Percentiles rank a stretch among this genome's conserved stretches.
phyloP scores from a whole-genome alignment of 2,329 filamentous ascomycete species.

The Fusarium praegraminearum region DNA sequence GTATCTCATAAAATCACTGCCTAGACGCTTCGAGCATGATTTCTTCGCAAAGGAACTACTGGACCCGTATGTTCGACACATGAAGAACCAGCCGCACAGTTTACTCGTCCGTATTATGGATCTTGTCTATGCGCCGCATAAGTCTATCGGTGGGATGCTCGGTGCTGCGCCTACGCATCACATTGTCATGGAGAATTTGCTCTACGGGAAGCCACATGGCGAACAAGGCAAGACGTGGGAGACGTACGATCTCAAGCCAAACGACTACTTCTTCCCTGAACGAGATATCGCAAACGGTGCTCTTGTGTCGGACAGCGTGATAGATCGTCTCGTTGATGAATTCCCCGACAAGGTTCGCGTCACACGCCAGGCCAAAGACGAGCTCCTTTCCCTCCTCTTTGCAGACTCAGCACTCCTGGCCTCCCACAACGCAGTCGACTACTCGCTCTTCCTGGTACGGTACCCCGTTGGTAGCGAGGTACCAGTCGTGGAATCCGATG shows the following conservation, averaged over 20 bases:
- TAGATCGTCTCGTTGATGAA: slow-evolving; percentile 73
- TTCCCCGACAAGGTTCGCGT: slow-evolving; percentile 75
- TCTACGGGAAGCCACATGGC: slow-evolving; percentile 68
- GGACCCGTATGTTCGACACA: slow-evolving; percentile 73
- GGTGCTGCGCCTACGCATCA: slow-evolving; percentile 75
- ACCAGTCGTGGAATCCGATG: slow-evolving; percentile 29
- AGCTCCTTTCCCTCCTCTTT: slow-evolving; percentile 66
- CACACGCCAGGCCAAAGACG: slow-evolving; percentile 64
- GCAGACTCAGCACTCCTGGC: slow-evolving; percentile 73
- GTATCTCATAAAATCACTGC: slow-evolving; percentile 78
- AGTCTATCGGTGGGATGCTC: slow-evolving; percentile 69
- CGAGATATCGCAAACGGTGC: slow-evolving; percentile 74
- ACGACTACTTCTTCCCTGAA: slow-evolving; percentile 81
- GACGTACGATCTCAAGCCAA: slow-evolving; percentile 80
- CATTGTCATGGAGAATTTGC: slow-evolving; percentile 82
- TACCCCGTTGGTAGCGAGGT: slow-evolving; percentile 37
- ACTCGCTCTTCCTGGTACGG: slow-evolving; percentile 78
- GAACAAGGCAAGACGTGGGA: slow-evolving; percentile 66
- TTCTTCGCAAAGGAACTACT: slow-evolving; percentile 77
- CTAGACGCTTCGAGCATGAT: slow-evolving; percentile 75
- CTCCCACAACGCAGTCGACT: slow-evolving; percentile 76
- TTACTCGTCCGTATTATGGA: slow-evolving; percentile 79
- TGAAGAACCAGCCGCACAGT: slow-evolving; percentile 69
- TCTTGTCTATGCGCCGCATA: slow-evolving; percentile 68
- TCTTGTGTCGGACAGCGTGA: slow-evolving; percentile 73